phyloP scores from a whole-genome alignment of 345 rosid genomes.

The Eucalyptus polyanthemos region DNA sequence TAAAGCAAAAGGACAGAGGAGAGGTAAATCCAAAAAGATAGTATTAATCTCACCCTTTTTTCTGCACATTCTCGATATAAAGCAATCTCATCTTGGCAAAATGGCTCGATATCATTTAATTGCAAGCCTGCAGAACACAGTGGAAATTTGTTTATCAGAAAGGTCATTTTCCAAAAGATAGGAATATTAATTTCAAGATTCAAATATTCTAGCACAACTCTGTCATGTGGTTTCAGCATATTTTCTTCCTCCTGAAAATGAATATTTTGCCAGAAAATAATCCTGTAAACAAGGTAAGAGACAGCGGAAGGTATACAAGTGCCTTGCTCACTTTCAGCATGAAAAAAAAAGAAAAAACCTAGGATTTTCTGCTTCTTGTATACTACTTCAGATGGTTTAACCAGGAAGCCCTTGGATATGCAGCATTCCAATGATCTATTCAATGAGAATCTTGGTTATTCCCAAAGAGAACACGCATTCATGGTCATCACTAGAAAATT shows the following conservation, averaged over 20 bases:
- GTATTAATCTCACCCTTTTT: conserved; percentile 38
- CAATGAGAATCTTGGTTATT: background rate
- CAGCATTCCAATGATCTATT: background rate
- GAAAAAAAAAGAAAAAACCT: background rate
- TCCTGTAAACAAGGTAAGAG: background rate
- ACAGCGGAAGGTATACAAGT: background rate
- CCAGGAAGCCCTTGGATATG: background rate
- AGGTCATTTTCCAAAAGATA: background rate
- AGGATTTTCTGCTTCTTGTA: background rate
- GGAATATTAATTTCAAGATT: background rate
- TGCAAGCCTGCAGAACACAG: conserved; percentile 48
- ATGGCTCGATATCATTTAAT: conserved; percentile 82
- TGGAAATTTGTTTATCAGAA: background rate
- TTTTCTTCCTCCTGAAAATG: background rate
- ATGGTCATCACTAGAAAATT: background rate
- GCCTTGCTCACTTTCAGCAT: background rate
- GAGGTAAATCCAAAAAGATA: background rate
- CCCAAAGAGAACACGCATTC: background rate
- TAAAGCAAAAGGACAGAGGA: background rate
- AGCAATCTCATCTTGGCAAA: conserved; percentile 90
- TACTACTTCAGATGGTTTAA: background rate
- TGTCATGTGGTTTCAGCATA: background rate
- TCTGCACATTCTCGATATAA: conserved; percentile 73
- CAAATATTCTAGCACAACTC: background rate
- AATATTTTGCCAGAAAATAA: background rate